phyloP scores from a whole-genome alignment of 163 green algal genomes.

The Botryococcus braunii region DNA sequence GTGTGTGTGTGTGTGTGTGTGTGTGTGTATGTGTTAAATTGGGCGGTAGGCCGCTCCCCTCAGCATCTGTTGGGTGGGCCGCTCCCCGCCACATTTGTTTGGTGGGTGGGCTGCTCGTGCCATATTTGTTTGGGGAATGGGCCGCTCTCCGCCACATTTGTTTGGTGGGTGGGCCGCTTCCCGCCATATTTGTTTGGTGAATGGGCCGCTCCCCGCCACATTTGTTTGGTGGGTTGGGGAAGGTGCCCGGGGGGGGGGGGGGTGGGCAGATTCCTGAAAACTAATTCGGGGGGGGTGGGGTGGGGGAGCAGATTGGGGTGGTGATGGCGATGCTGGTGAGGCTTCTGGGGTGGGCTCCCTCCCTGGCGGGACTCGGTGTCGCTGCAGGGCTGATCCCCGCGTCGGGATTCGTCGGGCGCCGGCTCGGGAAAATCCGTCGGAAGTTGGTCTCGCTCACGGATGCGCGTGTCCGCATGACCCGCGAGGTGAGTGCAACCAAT shows the following conservation, averaged over 20 bases:
- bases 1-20: neutral
- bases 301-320: conserved; percentile 43
- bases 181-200: neutral
- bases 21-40: neutral
- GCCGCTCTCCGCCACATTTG: neutral
- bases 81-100: no score
- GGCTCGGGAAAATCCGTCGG: no score
- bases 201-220: neutral
- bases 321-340: conserved; percentile 64
- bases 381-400: conserved; percentile 69
- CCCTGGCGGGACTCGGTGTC: conserved; percentile 59
- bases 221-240: no score
- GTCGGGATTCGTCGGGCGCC: no score
- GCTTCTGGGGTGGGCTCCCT: conserved; percentile 37
- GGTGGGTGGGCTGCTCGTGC: neutral
- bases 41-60: neutral
- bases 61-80: neutral
- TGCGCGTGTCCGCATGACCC: conserved; percentile 70
- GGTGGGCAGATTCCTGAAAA: no score
- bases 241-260: no score
- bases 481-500: no score
- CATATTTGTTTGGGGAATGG: neutral
- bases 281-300: neutral
- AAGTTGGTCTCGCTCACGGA: conserved; percentile 78
- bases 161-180: neutral